phyloP scores from a whole-genome alignment of 345 rosid species.

The Camelina hispida region DNA sequence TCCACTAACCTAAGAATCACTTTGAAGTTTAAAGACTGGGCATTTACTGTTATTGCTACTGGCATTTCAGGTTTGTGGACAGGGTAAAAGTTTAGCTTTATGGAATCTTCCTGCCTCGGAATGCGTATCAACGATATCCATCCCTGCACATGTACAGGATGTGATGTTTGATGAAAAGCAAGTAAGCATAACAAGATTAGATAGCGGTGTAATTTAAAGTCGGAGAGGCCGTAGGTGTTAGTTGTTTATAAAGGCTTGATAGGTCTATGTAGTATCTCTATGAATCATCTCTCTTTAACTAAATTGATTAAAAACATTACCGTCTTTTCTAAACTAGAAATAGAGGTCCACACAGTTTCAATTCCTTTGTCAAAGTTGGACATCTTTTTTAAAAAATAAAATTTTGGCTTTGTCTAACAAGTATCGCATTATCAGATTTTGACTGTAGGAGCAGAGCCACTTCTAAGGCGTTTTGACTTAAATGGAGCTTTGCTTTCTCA shows the following conservation, averaged over 20 bases:
- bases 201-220: not conserved
- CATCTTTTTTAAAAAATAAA: not conserved
- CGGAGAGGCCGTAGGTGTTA: slow-evolving; percentile 2
- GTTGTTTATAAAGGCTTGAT: slow-evolving; percentile 3
- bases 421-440: slow-evolving; percentile 61
- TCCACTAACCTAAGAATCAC: not conserved
- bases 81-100: slow-evolving; percentile 62
- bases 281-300: not conserved
- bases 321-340: slow-evolving; percentile 10
- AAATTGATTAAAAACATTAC: not conserved
- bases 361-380: not conserved
- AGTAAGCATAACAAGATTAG: slow-evolving; percentile 50
- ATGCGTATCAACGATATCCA: slow-evolving; percentile 63
- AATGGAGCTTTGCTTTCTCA: slow-evolving; percentile 76
- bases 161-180: slow-evolving; percentile 76
- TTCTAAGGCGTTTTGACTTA: slow-evolving; percentile 72
- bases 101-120: slow-evolving; percentile 94
- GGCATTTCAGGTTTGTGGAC: slow-evolving; percentile 71
- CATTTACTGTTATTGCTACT: slow-evolving; percentile 12
- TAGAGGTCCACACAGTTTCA: not conserved
- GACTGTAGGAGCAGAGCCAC: slow-evolving; percentile 86
- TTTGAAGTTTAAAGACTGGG: slow-evolving; percentile 3
- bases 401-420: slow-evolving; percentile 27
- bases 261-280: slow-evolving; percentile 6
- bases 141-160: slow-evolving; percentile 67